These are phyloP conservation scores for Phytophthora palmivora DNA, from an alignment of 352 stramenopile species.

Conservation along the genomic window DNA sequence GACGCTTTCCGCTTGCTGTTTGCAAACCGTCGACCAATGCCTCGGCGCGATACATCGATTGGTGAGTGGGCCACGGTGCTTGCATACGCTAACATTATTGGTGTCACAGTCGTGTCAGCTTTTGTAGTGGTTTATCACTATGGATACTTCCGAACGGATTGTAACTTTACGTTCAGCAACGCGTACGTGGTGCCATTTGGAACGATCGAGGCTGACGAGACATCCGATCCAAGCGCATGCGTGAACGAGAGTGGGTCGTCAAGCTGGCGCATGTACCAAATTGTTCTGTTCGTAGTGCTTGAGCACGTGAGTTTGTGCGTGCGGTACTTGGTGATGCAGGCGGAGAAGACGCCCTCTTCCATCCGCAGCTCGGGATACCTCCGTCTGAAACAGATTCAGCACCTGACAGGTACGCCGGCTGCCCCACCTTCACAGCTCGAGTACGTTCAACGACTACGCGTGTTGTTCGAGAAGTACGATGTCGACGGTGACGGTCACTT, in stretches of 20 bases:
- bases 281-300: slow-evolving; percentile 82
- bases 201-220: slow-evolving; percentile 47
- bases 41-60: slow-evolving; percentile 81
- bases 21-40: slow-evolving; percentile 82
- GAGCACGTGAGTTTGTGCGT: slow-evolving; percentile 87
- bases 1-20: slow-evolving; percentile 87
- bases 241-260: slow-evolving; percentile 48
- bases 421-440: slow-evolving; percentile 79
- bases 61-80: slow-evolving; percentile 87
- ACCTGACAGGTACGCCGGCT: slow-evolving; percentile 61
- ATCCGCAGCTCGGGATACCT: slow-evolving; percentile 80
- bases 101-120: slow-evolving; percentile 80
- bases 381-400: slow-evolving; percentile 84
- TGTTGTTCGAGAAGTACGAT: slow-evolving; percentile 86
- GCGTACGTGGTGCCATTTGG: slow-evolving; percentile 84
- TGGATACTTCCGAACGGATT: slow-evolving; percentile 77
- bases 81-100: slow-evolving; percentile 88
- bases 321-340: slow-evolving; percentile 84
- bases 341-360: slow-evolving; percentile 74
- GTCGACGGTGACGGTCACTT: slow-evolving; percentile 68
- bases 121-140: slow-evolving; percentile 89
- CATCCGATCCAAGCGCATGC: slow-evolving; percentile 45
- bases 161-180: slow-evolving; percentile 76
- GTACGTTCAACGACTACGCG: slow-evolving; percentile 82
- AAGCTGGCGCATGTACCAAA: slow-evolving; percentile 80